Evolutionary conservation across 106 monocot species (phyloP), one percentile per base, ranked within the genome.

Genomic region (Triglochin maritima): DNA sequence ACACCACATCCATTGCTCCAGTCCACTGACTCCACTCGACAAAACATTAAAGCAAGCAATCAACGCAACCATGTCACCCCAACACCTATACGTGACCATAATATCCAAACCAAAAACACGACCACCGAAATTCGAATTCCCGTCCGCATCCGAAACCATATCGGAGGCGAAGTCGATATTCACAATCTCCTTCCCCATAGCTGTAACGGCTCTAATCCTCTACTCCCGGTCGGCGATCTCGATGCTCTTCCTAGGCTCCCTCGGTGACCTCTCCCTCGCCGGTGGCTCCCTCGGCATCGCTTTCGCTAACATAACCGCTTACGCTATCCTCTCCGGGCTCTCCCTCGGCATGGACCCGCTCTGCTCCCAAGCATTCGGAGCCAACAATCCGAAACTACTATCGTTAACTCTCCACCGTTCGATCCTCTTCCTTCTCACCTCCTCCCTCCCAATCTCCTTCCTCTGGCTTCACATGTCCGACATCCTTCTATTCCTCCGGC

Each of bases 311-410:
- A 76, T 76, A 62, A 76, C 76, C 14, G 76, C 55, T 13, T 76
- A 76, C 76, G 53, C 76, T 8, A 68, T 76, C 12, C 69, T 76
- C 62, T 76, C 69, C 47, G 76, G 76, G 12, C 69, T 76, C 9
- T 76, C 76, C 44, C 68, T 76, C 55, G 69, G 76, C 52, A 76
- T 76, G 76, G 76, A 76, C 5, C 76, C 76, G 3, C 76, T 76
- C 61, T 76, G 76, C 42, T 76, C 76, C 62, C 76, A 76, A 17
- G 68, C 76, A 46, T 76, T 76, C 62, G 76, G 76, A 3, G 76
- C 76, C 51, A 63, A 69, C 62, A 60, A 76, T 7, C 63, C 76
- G n/a, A 62, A 69, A 47, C 69, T 76, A 52, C 51, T 76, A 5
- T 69, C 76, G 16, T 15, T 76, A 9, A 76, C 76, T 17, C 76